phyloP scores from a whole-genome alignment of 2,329 filamentous ascomycete species.

The Talaromyces marneffei region DNA sequence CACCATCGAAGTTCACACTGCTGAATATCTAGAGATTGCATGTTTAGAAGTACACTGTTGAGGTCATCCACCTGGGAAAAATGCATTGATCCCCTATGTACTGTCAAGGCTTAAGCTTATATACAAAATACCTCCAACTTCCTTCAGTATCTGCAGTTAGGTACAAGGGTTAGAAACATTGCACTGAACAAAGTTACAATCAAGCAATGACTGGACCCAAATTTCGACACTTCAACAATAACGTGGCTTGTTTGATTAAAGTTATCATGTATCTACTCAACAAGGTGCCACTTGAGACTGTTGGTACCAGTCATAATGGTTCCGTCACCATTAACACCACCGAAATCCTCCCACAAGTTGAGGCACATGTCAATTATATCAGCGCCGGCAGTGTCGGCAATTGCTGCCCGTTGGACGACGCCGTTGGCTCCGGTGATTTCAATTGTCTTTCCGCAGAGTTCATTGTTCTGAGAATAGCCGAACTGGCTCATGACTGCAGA shows the following conservation, averaged over 20 bases:
- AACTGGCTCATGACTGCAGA: conserved; percentile 5
- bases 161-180: not conserved
- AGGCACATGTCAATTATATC: conserved; percentile 14
- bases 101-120: not conserved
- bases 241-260: not conserved
- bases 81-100: not conserved
- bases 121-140: not conserved
- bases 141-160: not conserved
- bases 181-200: not conserved
- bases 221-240: not conserved
- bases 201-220: too few relatives aligned
- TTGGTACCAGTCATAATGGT: conserved; percentile 8
- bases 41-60: not conserved
- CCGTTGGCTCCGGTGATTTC: conserved; percentile 12
- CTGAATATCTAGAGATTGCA: not conserved
- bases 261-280: not conserved
- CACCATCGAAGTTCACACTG: not conserved
- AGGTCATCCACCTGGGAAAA: not conserved
- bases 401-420: conserved; percentile 3
- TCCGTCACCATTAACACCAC: conserved; percentile 8
- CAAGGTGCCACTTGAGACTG: not conserved
- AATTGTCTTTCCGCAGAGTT: conserved; percentile 12
- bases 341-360: conserved; percentile 11
- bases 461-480: conserved; percentile 8
- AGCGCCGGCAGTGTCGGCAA: conserved; percentile 11